Evolutionary conservation across 257 asterid species (phyloP), one percentile per base, ranked within the genome.

Genomic region (Gardenia jasminoides): DNA sequence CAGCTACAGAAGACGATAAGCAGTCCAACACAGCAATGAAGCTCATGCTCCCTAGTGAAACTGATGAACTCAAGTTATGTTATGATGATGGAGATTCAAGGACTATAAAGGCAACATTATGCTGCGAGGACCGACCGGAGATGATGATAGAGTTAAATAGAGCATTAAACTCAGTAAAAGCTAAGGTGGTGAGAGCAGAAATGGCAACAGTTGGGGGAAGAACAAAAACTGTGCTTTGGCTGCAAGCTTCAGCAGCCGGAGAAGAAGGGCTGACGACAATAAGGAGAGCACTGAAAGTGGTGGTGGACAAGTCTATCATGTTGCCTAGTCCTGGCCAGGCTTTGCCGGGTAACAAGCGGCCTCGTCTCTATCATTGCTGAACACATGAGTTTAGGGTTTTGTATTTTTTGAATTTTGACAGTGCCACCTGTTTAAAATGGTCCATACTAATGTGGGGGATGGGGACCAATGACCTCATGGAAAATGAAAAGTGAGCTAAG

Each of bases 151-250:
- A 94, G 58, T 52, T 90, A 73, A 89, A 84, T 30, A 79, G 79
- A 84, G 98, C 98, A 64, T 84, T 94, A 77, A 89, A 87, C 36
- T 26, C 89, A 6, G 91, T 86, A 5, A 82, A 85, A 58, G 96
- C 92, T 4, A 92, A 88, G 85, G 92, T 83, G 78, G 84, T 84
- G 71, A 78, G 89, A 82, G 97, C 97, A 7, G 97, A 94, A 76
- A 94, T 92, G 94, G 83, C 96, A 24, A 92, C 97, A 20, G 87
- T 94, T 0, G 97, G 96, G 15, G 98, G 97, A 56, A 78, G 98
- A 72, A 91, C 90, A 13, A 94, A 87, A 84, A 84, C 81, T 75
- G 83, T 83, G 15, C 48, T 92, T 74, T 91, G 96, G 97, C 83
- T 94, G 7, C 78, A 81, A 70, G 6, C 84, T 22, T 24, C 77